Conservation (phyloP, 495 filamentous ascomycete genomes). For the Barbatosphaeria neglecta region DNA sequence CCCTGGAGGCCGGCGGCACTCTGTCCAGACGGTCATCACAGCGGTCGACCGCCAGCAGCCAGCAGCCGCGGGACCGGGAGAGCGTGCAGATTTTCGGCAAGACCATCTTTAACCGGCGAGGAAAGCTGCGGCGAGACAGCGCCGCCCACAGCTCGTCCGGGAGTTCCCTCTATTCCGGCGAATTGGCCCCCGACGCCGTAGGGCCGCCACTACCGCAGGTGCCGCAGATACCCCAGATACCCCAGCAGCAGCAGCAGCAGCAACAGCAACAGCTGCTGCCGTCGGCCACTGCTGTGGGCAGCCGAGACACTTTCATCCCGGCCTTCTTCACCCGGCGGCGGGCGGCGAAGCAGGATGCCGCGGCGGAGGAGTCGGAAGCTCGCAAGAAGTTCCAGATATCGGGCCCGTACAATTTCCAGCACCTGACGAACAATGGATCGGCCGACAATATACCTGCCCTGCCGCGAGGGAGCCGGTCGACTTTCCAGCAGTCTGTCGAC, state of each 20-base stretch:
- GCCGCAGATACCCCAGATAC: no score
- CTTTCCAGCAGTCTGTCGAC: slow-evolving; percentile 51
- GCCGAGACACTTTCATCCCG: slow-evolving; percentile 27
- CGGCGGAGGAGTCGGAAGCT: slow-evolving; percentile 10
- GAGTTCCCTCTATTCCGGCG: slow-evolving; percentile 27
- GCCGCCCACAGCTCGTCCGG: slow-evolving; percentile 25
- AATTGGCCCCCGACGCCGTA: slow-evolving; percentile 14
- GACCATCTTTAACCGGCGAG: slow-evolving; percentile 34
- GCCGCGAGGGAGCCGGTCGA: slow-evolving; percentile 42
- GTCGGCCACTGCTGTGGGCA: slow-evolving; percentile 8
- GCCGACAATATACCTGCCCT: slow-evolving; percentile 50
- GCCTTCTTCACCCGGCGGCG: slow-evolving; percentile 30
- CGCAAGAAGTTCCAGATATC: slow-evolving; percentile 50
- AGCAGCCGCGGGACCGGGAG: slow-evolving; percentile 37
- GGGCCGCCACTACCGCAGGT: neutral
- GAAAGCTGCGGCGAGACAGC: slow-evolving; percentile 29
- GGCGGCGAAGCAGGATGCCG: slow-evolving; percentile 17
- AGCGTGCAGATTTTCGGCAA: slow-evolving; percentile 44
- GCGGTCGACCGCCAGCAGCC: slow-evolving; percentile 30
- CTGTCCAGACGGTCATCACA: slow-evolving; percentile 40
- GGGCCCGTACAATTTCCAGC: slow-evolving; percentile 78
- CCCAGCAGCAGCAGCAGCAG: no score
- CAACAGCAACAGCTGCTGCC: slow-evolving; percentile 8
- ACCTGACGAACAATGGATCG: slow-evolving; percentile 68
- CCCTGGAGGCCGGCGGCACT: slow-evolving; percentile 19